A percentile compares a stretch with the other conserved stretches of the same genome.
phyloP scores from a whole-genome alignment of 257 asterid genomes.

The Agastache rugosa region DNA sequence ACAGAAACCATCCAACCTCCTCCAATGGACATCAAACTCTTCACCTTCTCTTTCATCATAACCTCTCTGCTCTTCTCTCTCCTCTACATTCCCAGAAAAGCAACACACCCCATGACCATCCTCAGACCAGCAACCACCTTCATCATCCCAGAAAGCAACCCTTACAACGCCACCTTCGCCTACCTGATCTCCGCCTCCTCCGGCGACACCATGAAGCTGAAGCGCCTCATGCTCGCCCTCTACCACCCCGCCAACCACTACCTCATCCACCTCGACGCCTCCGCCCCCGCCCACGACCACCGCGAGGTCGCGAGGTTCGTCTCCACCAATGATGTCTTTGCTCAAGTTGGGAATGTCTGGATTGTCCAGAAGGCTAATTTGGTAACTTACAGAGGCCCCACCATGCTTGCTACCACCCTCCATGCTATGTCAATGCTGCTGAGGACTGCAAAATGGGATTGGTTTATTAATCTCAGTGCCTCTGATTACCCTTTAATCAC shows the following conservation, averaged over 20 bases:
- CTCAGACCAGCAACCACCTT: slow-evolving; percentile 48
- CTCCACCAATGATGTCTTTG: slow-evolving; percentile 53
- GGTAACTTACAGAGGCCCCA: slow-evolving; percentile 91
- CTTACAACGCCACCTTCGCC: slow-evolving; percentile 78
- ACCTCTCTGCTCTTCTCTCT: slow-evolving; percentile 57
- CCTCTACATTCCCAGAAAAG: slow-evolving; percentile 57
- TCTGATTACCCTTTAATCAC: slow-evolving; percentile 90
- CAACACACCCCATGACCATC: slow-evolving; percentile 56
- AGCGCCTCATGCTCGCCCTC: slow-evolving; percentile 70
- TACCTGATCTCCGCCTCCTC: slow-evolving; percentile 85
- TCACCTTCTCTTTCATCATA: slow-evolving; percentile 54
- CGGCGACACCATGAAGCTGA: slow-evolving; percentile 77
- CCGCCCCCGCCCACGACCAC: slow-evolving; percentile 68
- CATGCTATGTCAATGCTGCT: slow-evolving; percentile 77
- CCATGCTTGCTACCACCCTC: slow-evolving; percentile 87
- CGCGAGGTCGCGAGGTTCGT: slow-evolving; percentile 70
- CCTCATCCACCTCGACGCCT: slow-evolving; percentile 73
- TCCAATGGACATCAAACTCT: slow-evolving; percentile 60
- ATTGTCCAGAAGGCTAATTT: slow-evolving; percentile 67
- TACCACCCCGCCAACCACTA: slow-evolving; percentile 86
- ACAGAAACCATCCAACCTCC: neutral
- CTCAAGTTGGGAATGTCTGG: slow-evolving; percentile 78
- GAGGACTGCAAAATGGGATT: slow-evolving; percentile 78
- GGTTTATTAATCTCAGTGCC: slow-evolving; percentile 95
- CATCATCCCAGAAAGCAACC: slow-evolving; percentile 49